phyloP scores from a whole-genome alignment of 129 eudicot genomes.

The Saussurea involucrata region DNA sequence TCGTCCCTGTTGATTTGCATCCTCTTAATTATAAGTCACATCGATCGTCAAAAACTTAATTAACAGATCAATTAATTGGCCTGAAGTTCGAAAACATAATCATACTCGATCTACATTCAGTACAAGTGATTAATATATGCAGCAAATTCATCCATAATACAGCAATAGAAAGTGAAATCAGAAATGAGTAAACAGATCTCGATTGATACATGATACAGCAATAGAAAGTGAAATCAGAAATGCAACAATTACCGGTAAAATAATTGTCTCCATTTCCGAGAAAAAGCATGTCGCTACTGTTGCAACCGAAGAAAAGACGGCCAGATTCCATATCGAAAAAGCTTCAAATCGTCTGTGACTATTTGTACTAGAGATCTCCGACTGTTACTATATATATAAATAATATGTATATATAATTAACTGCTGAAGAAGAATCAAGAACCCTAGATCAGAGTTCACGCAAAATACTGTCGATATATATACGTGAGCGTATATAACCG shows the following conservation, averaged over 20 bases:
- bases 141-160: not conserved
- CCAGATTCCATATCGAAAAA: constrained; percentile 58
- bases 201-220: not conserved
- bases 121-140: not conserved
- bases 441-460: constrained; percentile 17
- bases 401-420: constrained; percentile 7
- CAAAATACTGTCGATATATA: not conserved
- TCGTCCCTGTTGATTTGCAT: constrained; percentile 37
- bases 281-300: constrained; percentile 62
- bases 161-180: too few species aligned
- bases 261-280: constrained; percentile 62
- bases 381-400: constrained; percentile 19
- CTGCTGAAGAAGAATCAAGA: constrained; percentile 15
- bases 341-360: constrained; percentile 9
- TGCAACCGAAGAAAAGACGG: constrained; percentile 54
- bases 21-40: not conserved
- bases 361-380: constrained; percentile 27
- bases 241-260: constrained; percentile 52
- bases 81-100: not conserved
- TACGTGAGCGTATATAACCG: not conserved
- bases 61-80: not conserved
- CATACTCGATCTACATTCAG: not conserved
- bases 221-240: not conserved
- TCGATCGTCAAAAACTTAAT: not conserved
- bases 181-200: constrained; percentile 14